Evolutionary conservation across 2,329 filamentous ascomycete genomes (phyloP), one percentile per base, ranked within the genome.

Genomic region (Fusarium vanettenii): DNA sequence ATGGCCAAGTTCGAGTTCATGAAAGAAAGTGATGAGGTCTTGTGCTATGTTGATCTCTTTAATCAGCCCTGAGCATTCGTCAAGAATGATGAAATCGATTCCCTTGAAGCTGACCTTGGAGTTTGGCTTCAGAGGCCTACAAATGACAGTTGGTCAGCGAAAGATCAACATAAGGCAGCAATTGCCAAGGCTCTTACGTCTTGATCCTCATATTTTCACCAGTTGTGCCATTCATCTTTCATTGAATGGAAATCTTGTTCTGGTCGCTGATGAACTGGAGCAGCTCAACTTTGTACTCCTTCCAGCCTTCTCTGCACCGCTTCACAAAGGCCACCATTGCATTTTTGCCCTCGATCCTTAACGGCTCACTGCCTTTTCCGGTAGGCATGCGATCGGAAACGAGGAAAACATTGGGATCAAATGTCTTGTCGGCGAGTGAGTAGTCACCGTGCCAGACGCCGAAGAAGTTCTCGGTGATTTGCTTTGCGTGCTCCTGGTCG

Each of bases 341-440:
- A 9, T 55, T 11, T 20, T 29, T 55, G 2, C 27, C 18, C 6
- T 52, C 25, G 4, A 55, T 55, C 2, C 2, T 31, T 4, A 55
- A 55, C 11, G 27, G 48, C 25, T 52, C 18, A 0, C 48, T 31
- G 16, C 48, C 48, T 20, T 55, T 55, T 4, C 27, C 18, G 0
- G 27, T 55, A 4, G 48, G 11, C 6, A 55, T 55, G 9, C 27
- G 18, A 7, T 31, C 27, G 6, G 27, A 33, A 0, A 6, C 2
- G 0, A 31, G 27, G 10, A 55, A 1, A 0, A 31, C 10, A 31
- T 55, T 5, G 0, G 27, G 48, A 14, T 55, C 10, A 0, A 55
- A 55, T 20, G 18, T 31, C 27, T 31, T 10, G 27, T 55, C 18
- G 6, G 27, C 6, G 6, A 55, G 48, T 20, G 27, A 33, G 13